Evolutionary conservation across 768 basidiomycete species (phyloP).

Genomic region (Amanita exitialis): DNA sequence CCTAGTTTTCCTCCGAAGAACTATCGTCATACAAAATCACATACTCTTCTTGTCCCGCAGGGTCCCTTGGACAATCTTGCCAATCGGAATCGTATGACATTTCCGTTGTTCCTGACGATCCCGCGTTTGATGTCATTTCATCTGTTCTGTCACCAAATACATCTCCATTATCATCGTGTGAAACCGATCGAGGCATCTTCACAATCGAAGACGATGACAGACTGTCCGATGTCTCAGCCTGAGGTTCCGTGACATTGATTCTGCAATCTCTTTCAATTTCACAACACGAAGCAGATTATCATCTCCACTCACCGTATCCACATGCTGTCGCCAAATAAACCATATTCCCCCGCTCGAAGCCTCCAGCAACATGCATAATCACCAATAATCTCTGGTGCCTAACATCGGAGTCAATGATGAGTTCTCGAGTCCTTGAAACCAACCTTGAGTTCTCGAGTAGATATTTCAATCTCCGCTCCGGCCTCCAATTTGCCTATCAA

Average conservation of each 20-base stretch:
- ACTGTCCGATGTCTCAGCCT: constrained; percentile 30
- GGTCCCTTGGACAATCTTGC: constrained; percentile 2
- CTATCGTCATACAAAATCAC: constrained; percentile 65
- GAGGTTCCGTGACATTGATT: constrained; percentile 55
- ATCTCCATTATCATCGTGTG: constrained; percentile 11
- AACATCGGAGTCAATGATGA: background rate
- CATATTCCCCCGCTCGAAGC: constrained; percentile 45
- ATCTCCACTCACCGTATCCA: constrained; percentile 63
- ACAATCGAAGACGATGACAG: constrained; percentile 63
- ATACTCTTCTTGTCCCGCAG: constrained; percentile 37
- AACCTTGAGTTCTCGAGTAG: constrained; percentile 69
- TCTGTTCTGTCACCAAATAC: constrained; percentile 8
- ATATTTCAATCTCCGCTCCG: constrained; percentile 53
- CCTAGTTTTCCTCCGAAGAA: constrained; percentile 40
- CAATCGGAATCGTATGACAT: constrained; percentile 14
- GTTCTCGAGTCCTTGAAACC: constrained; percentile 11
- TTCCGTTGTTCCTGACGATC: constrained; percentile 1
- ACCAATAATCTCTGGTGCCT: constrained; percentile 70
- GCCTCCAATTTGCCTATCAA: constrained; percentile 46
- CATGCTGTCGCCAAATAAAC: constrained; percentile 60
- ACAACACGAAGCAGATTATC: background rate
- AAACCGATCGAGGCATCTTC: constrained; percentile 45
- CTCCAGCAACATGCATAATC: constrained; percentile 74
- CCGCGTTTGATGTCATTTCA: constrained; percentile 10
- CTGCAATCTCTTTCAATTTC: background rate